phyloP scores from a whole-genome alignment of 768 basidiomycete genomes.

The Tubosaeta sp. region DNA sequence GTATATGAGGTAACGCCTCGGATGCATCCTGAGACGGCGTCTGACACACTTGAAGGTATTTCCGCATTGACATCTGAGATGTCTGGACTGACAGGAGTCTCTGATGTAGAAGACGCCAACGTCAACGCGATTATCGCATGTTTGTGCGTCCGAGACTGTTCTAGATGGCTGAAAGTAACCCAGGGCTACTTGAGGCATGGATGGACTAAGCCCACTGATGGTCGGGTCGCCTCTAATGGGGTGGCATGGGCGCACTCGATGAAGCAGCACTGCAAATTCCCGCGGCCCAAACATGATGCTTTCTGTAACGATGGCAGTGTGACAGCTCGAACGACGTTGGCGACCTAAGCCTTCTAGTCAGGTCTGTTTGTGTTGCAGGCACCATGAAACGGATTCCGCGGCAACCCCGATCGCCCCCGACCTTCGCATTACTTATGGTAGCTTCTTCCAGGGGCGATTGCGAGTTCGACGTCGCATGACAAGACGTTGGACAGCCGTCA shows the following conservation, averaged over 20 bases:
- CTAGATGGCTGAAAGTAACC: neutral
- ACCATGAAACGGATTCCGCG: neutral
- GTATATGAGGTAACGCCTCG: neutral
- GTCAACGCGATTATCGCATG: neutral
- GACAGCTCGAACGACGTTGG: neutral
- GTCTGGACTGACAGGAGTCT: neutral
- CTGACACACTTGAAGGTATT: neutral
- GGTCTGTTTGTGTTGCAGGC: neutral
- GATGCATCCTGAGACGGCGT: neutral
- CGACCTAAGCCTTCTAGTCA: neutral
- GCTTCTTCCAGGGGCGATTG: neutral
- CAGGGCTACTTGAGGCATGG: neutral
- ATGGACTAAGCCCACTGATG: neutral
- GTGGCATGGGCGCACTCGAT: neutral
- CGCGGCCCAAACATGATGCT: neutral
- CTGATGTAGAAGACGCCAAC: neutral
- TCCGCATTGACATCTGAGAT: neutral
- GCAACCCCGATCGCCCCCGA: neutral
- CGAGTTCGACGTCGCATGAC: neutral
- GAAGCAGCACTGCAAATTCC: neutral
- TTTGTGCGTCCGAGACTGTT: too few relatives aligned
- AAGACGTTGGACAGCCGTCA: neutral
- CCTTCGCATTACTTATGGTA: neutral
- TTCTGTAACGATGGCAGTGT: neutral
- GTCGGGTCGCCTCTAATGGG: neutral